Percentiles rank a stretch among this genome's conserved stretches.
Conservation (phyloP, 768 basidiomycete species). For the Termitomyces sp. region DNA sequence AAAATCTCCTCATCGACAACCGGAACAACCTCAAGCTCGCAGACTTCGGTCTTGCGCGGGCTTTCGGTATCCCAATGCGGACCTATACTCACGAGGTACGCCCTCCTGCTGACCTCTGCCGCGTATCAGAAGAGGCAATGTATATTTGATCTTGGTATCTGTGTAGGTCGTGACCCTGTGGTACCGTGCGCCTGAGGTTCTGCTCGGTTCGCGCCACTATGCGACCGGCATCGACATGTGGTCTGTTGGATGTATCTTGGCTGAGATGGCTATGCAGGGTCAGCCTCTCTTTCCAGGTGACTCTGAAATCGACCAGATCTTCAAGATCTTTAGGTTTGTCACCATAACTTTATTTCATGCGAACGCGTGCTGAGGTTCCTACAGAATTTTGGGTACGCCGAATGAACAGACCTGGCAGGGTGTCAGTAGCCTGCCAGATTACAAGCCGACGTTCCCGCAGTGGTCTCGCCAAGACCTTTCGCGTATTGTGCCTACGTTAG, state of each 20-base stretch:
- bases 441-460: constrained; percentile 95
- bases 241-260: constrained; percentile 99
- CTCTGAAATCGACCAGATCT: constrained; percentile 99
- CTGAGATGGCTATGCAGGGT: constrained; percentile 96
- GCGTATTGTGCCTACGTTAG: constrained; percentile 64
- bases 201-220: constrained; percentile 94
- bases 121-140: neutral
- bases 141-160: neutral
- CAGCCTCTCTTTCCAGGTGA: constrained; percentile 94
- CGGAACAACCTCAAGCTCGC: constrained; percentile 91
- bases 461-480: constrained; percentile 80
- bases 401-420: constrained; percentile 91
- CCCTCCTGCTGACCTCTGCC: constrained; percentile 3
- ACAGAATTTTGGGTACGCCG: constrained; percentile 91
- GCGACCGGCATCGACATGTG: constrained; percentile 99
- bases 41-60: constrained; percentile 93
- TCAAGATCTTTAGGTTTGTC: constrained; percentile 91
- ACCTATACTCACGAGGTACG: constrained; percentile 98
- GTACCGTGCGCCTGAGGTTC: constrained; percentile 98
- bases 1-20: constrained; percentile 91
- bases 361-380: too few relatives aligned
- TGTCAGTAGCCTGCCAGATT: constrained; percentile 83
- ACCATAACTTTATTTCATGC: too few relatives aligned
- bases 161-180: constrained; percentile 94
- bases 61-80: constrained; percentile 97